These are phyloP conservation scores for Biancaea sappan DNA, from an alignment of 306 rosid species.

Conservation along the genomic window DNA sequence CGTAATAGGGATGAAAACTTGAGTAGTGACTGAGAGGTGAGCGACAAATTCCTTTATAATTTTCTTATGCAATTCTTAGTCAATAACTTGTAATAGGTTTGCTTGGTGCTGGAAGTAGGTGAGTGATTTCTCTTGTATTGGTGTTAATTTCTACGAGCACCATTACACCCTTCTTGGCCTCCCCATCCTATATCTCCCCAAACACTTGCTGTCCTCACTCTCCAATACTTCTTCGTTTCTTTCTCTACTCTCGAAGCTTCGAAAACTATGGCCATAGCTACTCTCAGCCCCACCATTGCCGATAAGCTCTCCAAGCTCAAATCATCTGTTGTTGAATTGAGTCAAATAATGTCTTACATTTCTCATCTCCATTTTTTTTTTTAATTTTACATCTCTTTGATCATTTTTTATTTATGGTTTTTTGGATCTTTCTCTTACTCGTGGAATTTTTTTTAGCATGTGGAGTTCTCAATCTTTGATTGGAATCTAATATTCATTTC, in stretches of 20 bases:
- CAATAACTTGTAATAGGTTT: too few species aligned
- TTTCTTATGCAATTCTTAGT: too few species aligned
- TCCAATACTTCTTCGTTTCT: not conserved
- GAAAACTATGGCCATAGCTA: constrained; percentile 59
- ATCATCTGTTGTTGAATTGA: constrained; percentile 64
- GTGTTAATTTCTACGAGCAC: constrained; percentile 9
- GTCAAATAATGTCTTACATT: constrained; percentile 69
- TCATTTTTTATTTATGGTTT: not conserved
- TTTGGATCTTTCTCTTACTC: not conserved
- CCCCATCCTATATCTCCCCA: not conserved
- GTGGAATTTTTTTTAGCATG: not conserved
- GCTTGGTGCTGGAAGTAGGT: too few species aligned
- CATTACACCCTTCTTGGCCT: not conserved
- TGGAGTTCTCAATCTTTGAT: constrained; percentile 26
- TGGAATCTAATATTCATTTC: constrained; percentile 26
- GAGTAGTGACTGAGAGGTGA: too few species aligned
- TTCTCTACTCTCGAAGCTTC: constrained; percentile 33
- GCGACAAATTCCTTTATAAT: too few species aligned
- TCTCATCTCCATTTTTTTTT: not conserved
- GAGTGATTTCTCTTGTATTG: not conserved
- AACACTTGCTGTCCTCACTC: not conserved
- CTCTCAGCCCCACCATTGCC: constrained; percentile 51
- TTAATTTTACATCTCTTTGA: not conserved
- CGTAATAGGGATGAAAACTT: too few species aligned
- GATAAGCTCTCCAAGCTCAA: constrained; percentile 65